These are phyloP conservation scores for Beauveria medogensis DNA, from an alignment of 2,329 filamentous ascomycete genomes.

Conservation along the genomic window DNA sequence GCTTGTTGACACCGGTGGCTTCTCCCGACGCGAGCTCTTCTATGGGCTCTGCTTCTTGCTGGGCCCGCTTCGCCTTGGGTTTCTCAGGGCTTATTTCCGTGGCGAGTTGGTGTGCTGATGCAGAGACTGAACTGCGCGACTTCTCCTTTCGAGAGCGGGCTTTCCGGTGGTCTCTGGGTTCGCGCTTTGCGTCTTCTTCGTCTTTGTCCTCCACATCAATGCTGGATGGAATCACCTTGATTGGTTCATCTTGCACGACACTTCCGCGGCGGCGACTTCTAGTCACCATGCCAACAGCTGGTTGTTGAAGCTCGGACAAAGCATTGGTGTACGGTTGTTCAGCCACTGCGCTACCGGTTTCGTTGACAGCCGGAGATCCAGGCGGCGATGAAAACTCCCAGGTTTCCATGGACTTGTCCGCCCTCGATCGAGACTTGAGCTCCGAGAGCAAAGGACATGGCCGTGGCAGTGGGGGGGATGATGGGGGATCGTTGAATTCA, in stretches of 20 bases:
- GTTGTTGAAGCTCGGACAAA: neutral
- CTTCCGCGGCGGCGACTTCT: slow-evolving; percentile 9
- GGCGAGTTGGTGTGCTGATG: neutral
- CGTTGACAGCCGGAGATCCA: slow-evolving; percentile 35
- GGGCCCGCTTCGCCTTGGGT: neutral
- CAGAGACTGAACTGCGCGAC: neutral
- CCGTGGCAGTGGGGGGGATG: slow-evolving; percentile 49
- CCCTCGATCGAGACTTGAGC: slow-evolving; percentile 40
- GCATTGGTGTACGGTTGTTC: neutral
- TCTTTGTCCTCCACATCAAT: neutral
- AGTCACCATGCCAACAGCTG: slow-evolving; percentile 6
- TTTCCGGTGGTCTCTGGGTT: neutral
- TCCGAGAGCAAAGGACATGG: slow-evolving; percentile 44
- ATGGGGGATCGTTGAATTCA: slow-evolving; percentile 47
- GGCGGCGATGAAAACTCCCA: slow-evolving; percentile 53
- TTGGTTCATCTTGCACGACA: neutral
- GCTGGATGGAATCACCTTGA: slow-evolving; percentile 10
- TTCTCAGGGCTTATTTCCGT: neutral
- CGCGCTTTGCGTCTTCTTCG: neutral
- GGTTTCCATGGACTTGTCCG: slow-evolving; percentile 25
- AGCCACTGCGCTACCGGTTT: neutral
- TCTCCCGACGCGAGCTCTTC: neutral
- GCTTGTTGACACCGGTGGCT: neutral
- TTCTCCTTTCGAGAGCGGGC: neutral
- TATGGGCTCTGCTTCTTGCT: neutral